A percentile compares a stretch with the other conserved stretches of the same genome.
phyloP scores from a whole-genome alignment of 495 filamentous ascomycete species.

The Amorphotheca resinae region DNA sequence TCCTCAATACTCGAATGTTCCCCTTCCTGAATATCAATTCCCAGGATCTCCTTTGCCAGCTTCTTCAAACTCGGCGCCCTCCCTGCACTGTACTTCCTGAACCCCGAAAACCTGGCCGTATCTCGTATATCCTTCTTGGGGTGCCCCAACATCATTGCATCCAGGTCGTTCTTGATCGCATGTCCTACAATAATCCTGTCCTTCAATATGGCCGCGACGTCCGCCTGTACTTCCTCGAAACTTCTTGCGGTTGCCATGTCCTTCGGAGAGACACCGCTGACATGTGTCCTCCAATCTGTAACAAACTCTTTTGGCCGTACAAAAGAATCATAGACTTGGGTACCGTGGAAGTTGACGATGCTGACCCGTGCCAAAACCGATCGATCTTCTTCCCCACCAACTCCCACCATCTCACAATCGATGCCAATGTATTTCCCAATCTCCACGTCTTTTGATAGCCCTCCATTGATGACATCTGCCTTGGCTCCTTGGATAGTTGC shows the following conservation, averaged over 20 bases:
- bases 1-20: conserved; percentile 63
- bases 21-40: conserved; percentile 49
- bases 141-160: conserved; percentile 62
- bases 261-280: conserved; percentile 64
- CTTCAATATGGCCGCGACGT: conserved; percentile 58
- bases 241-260: conserved; percentile 54
- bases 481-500: conserved; percentile 18
- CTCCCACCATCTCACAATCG: conserved; percentile 98
- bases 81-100: conserved; percentile 61
- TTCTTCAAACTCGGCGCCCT: conserved; percentile 65
- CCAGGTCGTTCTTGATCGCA: conserved; percentile 76
- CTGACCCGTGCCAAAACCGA: conserved; percentile 72
- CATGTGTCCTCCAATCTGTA: conserved; percentile 77
- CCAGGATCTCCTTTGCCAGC: conserved; percentile 64
- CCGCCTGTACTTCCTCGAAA: conserved; percentile 62
- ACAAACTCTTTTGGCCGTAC: conserved; percentile 66
- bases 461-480: conserved; percentile 33
- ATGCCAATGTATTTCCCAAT: conserved; percentile 81
- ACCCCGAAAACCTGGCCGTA: conserved; percentile 64
- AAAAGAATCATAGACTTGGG: conserved; percentile 83
- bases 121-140: conserved; percentile 68
- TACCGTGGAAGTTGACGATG: conserved; percentile 83
- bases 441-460: conserved; percentile 34
- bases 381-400: conserved; percentile 55
- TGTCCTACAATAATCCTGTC: conserved; percentile 76